phyloP scores from a whole-genome alignment of 2,329 filamentous ascomycete species.

The Hypoxylon sp. region DNA sequence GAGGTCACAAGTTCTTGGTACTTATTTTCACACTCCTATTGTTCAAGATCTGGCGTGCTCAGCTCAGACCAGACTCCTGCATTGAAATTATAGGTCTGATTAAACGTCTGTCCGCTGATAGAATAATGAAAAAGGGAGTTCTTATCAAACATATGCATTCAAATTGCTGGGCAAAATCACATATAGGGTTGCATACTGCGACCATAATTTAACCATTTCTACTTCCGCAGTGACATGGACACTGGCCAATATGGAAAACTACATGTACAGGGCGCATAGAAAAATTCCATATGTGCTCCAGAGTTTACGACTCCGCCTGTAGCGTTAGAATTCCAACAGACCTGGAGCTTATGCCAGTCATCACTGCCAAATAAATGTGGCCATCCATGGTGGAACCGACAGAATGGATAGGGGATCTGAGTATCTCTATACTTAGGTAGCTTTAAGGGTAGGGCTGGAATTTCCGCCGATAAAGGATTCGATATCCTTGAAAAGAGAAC shows the following conservation, averaged over 20 bases:
- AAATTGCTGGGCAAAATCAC: neutral
- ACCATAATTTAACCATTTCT: conserved; percentile 23
- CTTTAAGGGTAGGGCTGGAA: conserved; percentile 4
- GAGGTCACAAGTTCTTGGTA: conserved; percentile 1
- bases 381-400: conserved; percentile 29
- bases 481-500: conserved; percentile 7
- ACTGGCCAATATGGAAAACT: conserved; percentile 14
- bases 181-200: conserved; percentile 25
- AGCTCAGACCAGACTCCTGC: conserved; percentile 27
- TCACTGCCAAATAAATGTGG: conserved; percentile 6
- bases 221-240: conserved; percentile 1
- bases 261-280: conserved; percentile 10
- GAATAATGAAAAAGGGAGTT: conserved; percentile 22
- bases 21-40: neutral
- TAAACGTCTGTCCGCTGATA: conserved; percentile 11
- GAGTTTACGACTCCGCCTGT: conserved; percentile 23
- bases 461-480: neutral
- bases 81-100: conserved; percentile 28
- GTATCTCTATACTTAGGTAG: neutral
- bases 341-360: conserved; percentile 28
- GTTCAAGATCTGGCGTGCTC: neutral
- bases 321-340: conserved; percentile 12
- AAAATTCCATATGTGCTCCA: conserved; percentile 26
- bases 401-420: conserved; percentile 34
- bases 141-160: conserved; percentile 14